Base-by-base conservation (phyloP, 352 stramenopile genomes). In the Pythium aristosporum region DNA sequence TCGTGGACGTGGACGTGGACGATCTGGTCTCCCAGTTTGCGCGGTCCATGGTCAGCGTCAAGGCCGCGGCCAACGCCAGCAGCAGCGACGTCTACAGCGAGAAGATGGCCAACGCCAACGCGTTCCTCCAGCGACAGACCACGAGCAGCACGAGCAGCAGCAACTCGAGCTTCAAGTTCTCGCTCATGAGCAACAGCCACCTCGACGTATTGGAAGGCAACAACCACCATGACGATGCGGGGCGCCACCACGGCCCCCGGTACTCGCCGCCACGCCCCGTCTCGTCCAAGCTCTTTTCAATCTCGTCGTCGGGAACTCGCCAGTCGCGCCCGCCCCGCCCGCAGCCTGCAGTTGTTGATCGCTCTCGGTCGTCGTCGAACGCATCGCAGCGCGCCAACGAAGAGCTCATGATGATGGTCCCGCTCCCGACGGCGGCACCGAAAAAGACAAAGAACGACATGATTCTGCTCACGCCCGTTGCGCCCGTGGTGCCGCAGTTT, bases 401-500 rank as follows among this genome's bases (percentile, higher is more conserved):
- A 3, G 46, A 52, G 13, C 34, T 39, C 34, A 39, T 39, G 34
- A 36, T 56, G 18, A 57, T 65, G 57, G 43, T 66, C 11, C 20
- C 51, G 49, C 41, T 58, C 16, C 37, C 57, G 57, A 36, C 57
- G 10, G 18, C 57, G 10, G 18, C 30, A 12, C 8, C 32, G 11
- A 18, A 30, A n/a, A 20, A 44, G 25, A 20, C 25, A 42, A 34
- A 55, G 16, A 61, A 57, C 37, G 53, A 62, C 43, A 68, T 68
- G 53, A 59, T 81, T 41, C 53, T 75, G 47, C 62, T 78, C 23
- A 56, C 58, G 16, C 46, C 57, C 2, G 28, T 36, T 11, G 52
- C 49, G 30, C 67, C 58, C 5, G 46, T 23, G 21, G 36, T 59
- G 5, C 68, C 67, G 32, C 67, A 82, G 42, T 88, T 88, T 61